Base-by-base conservation (phyloP, 306 rosid species). In the Dryas drummondii region DNA sequence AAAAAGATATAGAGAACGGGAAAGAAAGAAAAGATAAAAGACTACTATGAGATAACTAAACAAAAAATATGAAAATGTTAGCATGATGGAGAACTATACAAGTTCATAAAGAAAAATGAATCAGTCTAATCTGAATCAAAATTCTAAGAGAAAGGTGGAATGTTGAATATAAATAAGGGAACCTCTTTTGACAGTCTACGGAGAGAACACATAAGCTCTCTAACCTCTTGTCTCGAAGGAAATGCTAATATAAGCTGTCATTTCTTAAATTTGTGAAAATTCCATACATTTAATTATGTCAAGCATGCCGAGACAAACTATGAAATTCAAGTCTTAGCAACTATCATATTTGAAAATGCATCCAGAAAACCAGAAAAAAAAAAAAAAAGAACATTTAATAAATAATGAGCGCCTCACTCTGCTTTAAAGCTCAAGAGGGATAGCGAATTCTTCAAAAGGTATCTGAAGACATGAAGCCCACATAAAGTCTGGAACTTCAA, bases 401-500 rank as follows among this genome's bases (percentile, higher is more conserved):
- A 37, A 56, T 42, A 15, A 58, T 14, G 9, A 55, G 64, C 42
- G 2, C 16, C 46, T 22, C 50, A 48, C 58, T 50, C 50, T 62
- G 68, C 42, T 63, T 6, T 55, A n/a, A 55, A 54, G 47, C 48
- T 55, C 10, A 41, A n/a, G 46, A 53, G 13, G 53, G 53, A 1
- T 55, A 10, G 50, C 17, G 7, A 45, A 44, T 27, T 22, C 66
- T 44, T 19, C 64, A 22, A 71, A 72, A 37, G 50, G 46, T 47
- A 57, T 13, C 27, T 14, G 26, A 15, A 11, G 66, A 16, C 9
- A 40, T 13, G 22, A 49, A 68, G 16, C 46, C 58, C 75, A 5
- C 14, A 32, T 57, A 40, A 78, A 79, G 42, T 44, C 70, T 40
- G 67, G 63, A 81, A 77, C 73, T 63, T 59, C 4, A 66, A 66